A percentile compares a stretch with the other conserved stretches of the same genome.
Evolutionary conservation across 768 basidiomycete species (phyloP).

Genomic region (Pulveroboletus sp.): DNA sequence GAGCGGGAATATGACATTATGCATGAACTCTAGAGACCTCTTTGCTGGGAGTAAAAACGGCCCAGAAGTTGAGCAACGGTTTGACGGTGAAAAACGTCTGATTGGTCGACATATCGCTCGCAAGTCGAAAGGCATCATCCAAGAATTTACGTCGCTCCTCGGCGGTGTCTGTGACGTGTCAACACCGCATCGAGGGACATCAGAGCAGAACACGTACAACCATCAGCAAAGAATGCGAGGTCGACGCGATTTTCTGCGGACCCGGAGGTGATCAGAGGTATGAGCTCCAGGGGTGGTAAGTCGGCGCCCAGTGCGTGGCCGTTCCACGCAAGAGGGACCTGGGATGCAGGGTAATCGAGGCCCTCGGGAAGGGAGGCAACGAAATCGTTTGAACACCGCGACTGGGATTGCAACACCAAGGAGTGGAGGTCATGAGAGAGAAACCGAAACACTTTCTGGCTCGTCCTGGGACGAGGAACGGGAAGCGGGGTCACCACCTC

Average conservation of each 20-base stretch:
- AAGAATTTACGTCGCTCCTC: constrained; percentile 61
- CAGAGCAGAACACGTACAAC: constrained; percentile 46
- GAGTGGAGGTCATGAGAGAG: constrained; percentile 17
- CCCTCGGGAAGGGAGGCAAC: not conserved
- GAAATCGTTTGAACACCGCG: constrained; percentile 24
- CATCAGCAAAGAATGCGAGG: constrained; percentile 73
- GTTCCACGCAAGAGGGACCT: constrained; percentile 8
- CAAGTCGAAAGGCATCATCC: constrained; percentile 60
- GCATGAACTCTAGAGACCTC: constrained; percentile 42
- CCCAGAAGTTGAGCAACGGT: constrained; percentile 79
- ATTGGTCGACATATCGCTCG: constrained; percentile 63
- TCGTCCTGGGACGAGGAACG: constrained; percentile 4
- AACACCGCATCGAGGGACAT: not conserved
- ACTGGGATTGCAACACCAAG: constrained; percentile 17
- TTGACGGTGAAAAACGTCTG: constrained; percentile 74
- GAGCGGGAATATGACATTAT: constrained; percentile 21
- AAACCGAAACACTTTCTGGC: constrained; percentile 13
- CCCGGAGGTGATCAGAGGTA: constrained; percentile 58
- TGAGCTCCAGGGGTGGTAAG: constrained; percentile 47
- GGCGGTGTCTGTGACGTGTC: constrained; percentile 40
- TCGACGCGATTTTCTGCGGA: constrained; percentile 62
- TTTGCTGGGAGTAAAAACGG: constrained; percentile 68
- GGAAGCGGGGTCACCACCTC: constrained; percentile 9
- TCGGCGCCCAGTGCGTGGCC: constrained; percentile 5
- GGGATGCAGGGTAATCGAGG: not conserved